Evolutionary conservation across 2,329 filamentous ascomycete genomes (phyloP).

Genomic region (Ramularia collo-cygni): DNA sequence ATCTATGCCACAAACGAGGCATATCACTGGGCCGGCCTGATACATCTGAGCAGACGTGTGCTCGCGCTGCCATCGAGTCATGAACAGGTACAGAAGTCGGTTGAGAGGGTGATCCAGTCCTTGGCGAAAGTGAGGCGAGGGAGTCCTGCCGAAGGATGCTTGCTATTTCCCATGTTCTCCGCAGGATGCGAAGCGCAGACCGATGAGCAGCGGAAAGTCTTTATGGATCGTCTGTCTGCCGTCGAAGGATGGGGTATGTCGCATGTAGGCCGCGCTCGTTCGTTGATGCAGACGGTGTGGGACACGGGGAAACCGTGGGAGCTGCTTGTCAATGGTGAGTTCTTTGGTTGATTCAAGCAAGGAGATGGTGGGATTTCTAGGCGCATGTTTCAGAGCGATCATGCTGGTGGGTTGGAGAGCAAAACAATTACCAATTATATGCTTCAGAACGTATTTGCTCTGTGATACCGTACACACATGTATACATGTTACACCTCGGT

Average conservation of each 20-base stretch:
- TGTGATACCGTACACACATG: no score
- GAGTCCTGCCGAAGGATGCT: conserved; percentile 65
- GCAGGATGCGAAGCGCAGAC: conserved; percentile 67
- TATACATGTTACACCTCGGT: no score
- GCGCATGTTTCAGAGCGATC: no score
- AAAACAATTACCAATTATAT: no score
- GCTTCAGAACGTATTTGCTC: no score
- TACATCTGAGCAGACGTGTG: conserved; percentile 69
- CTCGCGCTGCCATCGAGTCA: conserved; percentile 55
- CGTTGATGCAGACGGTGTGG: conserved; percentile 64
- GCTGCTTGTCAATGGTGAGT: conserved; percentile 58
- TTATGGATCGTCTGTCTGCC: conserved; percentile 59
- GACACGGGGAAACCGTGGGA: conserved; percentile 63
- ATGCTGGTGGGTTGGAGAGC: no score
- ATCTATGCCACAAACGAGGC: conserved; percentile 68
- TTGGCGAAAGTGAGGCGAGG: conserved; percentile 57
- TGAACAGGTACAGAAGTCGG: conserved; percentile 54
- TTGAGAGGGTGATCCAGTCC: conserved; percentile 56
- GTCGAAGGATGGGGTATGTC: conserved; percentile 70
- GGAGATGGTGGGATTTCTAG: no score
- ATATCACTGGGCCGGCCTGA: conserved; percentile 70
- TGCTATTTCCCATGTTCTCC: conserved; percentile 76
- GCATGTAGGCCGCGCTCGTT: conserved; percentile 57
- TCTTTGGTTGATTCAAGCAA: conserved; percentile 59
- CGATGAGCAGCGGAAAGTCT: conserved; percentile 48